These are phyloP conservation scores for Monosporascus sp. DNA, from an alignment of 2,329 filamentous ascomycete genomes.

Conservation along the genomic window DNA sequence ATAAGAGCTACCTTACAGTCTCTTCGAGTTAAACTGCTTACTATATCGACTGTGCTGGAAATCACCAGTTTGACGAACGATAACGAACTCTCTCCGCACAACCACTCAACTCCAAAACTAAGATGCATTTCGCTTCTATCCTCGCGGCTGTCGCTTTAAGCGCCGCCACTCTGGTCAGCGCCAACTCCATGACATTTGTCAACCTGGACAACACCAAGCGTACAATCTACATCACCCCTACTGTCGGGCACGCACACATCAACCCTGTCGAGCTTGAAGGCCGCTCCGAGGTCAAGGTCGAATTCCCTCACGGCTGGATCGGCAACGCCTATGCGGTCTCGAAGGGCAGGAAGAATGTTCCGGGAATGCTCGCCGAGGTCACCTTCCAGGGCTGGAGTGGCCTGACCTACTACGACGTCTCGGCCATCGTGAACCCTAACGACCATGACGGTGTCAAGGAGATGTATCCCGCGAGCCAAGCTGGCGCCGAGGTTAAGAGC, in stretches of 20 bases:
- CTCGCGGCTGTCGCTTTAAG: constrained; percentile 36
- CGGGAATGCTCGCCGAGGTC: constrained; percentile 50
- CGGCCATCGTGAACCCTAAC: constrained; percentile 48
- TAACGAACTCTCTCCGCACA: constrained; percentile 8
- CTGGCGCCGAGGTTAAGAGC: constrained; percentile 13
- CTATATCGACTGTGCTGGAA: constrained; percentile 1
- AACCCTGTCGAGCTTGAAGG: constrained; percentile 35
- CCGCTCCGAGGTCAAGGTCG: constrained; percentile 33
- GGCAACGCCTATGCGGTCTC: constrained; percentile 48
- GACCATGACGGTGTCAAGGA: constrained; percentile 49
- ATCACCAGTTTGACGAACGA: constrained; percentile 2
- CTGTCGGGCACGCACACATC: constrained; percentile 30
- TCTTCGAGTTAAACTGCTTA: constrained; percentile 11
- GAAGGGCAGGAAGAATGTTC: constrained; percentile 34
- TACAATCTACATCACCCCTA: constrained; percentile 47
- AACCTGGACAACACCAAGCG: constrained; percentile 49
- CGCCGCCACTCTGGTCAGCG: constrained; percentile 38
- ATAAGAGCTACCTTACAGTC: constrained; percentile 13
- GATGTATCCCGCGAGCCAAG: constrained; percentile 40
- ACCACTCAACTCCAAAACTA: constrained; percentile 26
- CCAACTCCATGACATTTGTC: constrained; percentile 51
- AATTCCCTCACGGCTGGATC: constrained; percentile 39
- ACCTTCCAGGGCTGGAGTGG: constrained; percentile 43
- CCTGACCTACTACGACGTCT: constrained; percentile 53
- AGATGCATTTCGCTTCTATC: constrained; percentile 49